Conservation (phyloP, 306 rosid species). For the Glycine soja region DNA sequence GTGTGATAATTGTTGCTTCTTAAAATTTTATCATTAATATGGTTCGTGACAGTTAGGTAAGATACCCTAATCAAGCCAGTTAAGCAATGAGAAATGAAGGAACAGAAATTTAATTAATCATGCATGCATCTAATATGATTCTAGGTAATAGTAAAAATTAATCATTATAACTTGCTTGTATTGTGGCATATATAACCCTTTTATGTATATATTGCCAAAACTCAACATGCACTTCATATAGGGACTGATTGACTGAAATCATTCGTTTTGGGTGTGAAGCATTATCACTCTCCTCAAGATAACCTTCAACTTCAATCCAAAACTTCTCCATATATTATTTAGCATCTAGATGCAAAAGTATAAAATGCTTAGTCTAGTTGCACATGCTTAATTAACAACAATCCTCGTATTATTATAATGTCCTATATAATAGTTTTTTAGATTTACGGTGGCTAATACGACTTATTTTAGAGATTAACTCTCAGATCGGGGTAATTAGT, state of each 20-base stretch:
- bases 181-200: neutral
- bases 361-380: neutral
- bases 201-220: neutral
- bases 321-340: neutral
- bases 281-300: neutral
- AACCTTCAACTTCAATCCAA: neutral
- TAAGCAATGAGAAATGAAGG: neutral
- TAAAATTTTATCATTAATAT: no score
- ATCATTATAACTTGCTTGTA: neutral
- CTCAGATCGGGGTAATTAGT: no score
- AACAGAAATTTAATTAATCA: neutral
- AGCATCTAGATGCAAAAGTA: neutral
- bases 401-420: neutral
- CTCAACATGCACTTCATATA: neutral
- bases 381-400: neutral
- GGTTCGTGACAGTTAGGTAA: neutral
- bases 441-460: no score
- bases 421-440: no score
- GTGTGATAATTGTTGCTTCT: no score
- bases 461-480: no score
- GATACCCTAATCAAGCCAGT: constrained; percentile 7
- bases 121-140: neutral
- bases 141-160: neutral
- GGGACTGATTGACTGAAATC: neutral
- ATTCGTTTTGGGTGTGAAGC: neutral